phyloP scores from a whole-genome alignment of 805 yeast species.

The Candida verbasci region DNA sequence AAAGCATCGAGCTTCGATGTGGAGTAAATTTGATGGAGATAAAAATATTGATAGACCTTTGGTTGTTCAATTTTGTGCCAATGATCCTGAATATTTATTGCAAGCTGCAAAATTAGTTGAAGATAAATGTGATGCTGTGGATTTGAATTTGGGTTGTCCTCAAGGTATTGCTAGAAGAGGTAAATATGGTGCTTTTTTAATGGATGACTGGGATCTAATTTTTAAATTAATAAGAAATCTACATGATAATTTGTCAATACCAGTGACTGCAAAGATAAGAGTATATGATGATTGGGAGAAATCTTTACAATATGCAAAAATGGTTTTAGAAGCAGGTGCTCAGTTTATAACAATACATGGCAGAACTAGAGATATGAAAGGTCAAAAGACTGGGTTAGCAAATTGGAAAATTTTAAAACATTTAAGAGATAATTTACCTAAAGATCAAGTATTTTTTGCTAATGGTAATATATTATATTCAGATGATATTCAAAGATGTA shows the following conservation, averaged over 20 bases:
- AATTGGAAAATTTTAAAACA: conserved; percentile 81
- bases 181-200: conserved; percentile 88
- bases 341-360: conserved; percentile 95
- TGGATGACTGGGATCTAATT: conserved; percentile 95
- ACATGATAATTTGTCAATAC: conserved; percentile 71
- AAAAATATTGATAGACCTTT: conserved; percentile 70
- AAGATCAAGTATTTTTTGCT: conserved; percentile 82
- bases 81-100: conserved; percentile 80
- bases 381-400: conserved; percentile 92
- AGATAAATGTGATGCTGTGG: conserved; percentile 90
- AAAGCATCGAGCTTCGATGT: conserved; percentile 73
- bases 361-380: conserved; percentile 95
- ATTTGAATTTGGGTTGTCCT: conserved; percentile 94
- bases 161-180: conserved; percentile 97
- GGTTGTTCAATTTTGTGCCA: conserved; percentile 94
- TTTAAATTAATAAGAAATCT: conserved; percentile 64
- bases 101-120: conserved; percentile 79
- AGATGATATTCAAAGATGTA: conserved; percentile 71
- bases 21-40: conserved; percentile 72
- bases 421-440: conserved; percentile 71
- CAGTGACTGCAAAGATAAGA: conserved; percentile 94
- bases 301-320: conserved; percentile 78
- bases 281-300: conserved; percentile 82
- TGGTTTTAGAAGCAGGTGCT: conserved; percentile 91
- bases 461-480: conserved; percentile 95